Evolutionary conservation across 2,329 filamentous ascomycete species (phyloP).

Genomic region (Trichoderma sp.): DNA sequence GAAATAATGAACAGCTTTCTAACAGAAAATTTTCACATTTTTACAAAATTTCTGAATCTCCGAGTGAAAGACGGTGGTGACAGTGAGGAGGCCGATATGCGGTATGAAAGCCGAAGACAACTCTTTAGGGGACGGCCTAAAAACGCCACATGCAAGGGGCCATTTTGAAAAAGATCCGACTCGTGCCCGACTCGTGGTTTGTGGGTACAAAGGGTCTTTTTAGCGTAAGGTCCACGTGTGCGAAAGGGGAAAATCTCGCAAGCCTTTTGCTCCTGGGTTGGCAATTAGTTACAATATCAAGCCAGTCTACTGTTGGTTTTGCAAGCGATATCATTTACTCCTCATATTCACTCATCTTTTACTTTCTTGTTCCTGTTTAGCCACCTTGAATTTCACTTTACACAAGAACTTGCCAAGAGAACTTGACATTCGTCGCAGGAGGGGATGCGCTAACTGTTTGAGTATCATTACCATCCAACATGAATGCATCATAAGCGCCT

Average conservation of each 20-base stretch:
- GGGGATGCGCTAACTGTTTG: not conserved
- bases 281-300: not conserved
- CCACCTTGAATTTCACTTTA: not conserved
- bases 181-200: slow-evolving; percentile 2
- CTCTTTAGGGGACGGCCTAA: not conserved
- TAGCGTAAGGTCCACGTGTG: slow-evolving; percentile 10
- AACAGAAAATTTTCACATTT: not conserved
- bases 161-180: not conserved
- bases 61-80: not conserved
- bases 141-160: slow-evolving; percentile 13
- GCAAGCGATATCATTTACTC: not conserved
- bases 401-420: not conserved
- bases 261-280: not conserved
- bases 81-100: not conserved
- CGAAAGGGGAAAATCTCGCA: slow-evolving; percentile 10
- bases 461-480: not conserved
- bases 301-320: not conserved
- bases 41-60: not conserved
- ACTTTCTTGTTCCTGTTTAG: not conserved
- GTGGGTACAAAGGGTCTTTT: not conserved
- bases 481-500: not conserved
- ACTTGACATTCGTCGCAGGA: not conserved
- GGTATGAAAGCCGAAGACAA: not conserved
- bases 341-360: not conserved
- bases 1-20: not conserved